Evolutionary conservation across 495 filamentous ascomycete species (phyloP).

Genomic region (Neurospora tetraspora): DNA sequence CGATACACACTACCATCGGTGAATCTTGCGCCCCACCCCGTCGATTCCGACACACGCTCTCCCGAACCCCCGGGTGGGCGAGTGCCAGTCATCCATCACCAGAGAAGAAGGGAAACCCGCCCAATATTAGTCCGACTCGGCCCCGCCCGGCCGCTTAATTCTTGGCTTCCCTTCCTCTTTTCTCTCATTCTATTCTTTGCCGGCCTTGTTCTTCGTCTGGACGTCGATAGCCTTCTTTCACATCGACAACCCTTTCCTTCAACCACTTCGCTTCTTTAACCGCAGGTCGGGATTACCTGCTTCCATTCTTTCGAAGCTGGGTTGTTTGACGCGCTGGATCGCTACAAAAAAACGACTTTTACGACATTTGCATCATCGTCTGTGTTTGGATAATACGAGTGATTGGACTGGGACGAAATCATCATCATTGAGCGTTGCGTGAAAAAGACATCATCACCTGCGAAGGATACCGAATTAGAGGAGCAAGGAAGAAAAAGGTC

Average conservation of each 20-base stretch:
- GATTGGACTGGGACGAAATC: not conserved
- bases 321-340: not conserved
- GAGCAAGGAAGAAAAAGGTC: not conserved
- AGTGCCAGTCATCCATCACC: conserved; percentile 7
- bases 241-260: conserved; percentile 24
- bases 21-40: conserved; percentile 30
- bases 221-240: conserved; percentile 39
- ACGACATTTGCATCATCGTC: not conserved
- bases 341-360: not conserved
- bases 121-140: conserved; percentile 33
- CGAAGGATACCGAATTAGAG: not conserved
- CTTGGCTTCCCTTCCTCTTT: conserved; percentile 16
- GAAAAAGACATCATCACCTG: not conserved
- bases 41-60: conserved; percentile 32
- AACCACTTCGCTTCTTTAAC: conserved; percentile 10
- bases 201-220: too few species aligned
- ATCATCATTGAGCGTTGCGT: not conserved
- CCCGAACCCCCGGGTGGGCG: conserved; percentile 18
- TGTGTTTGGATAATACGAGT: not conserved
- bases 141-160: conserved; percentile 20
- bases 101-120: not conserved
- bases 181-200: conserved; percentile 21
- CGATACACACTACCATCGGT: conserved; percentile 14
- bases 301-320: conserved; percentile 18
- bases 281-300: conserved; percentile 41